Percentiles rank a stretch among this genome's conserved stretches.
Conservation (phyloP, 2,329 filamentous ascomycete genomes). For the Diaporthe batatas region DNA sequence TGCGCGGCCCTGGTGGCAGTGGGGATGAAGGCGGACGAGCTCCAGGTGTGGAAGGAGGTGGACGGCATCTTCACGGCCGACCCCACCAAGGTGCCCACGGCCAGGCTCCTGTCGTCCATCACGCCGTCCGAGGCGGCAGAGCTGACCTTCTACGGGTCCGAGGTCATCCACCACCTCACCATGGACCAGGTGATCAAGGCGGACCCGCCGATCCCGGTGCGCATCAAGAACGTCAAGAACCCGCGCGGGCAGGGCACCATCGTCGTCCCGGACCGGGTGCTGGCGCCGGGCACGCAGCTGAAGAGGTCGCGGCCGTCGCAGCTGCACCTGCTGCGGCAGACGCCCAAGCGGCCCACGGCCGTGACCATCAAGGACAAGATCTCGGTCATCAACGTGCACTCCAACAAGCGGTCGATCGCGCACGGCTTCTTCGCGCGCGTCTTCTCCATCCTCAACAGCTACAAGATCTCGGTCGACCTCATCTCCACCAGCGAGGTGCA, state of each 20-base stretch:
- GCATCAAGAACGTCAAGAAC: constrained; percentile 94
- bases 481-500: constrained; percentile 98
- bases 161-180: constrained; percentile 98
- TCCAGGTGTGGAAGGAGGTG: constrained; percentile 99
- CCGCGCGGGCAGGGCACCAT: constrained; percentile 83
- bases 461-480: constrained; percentile 91
- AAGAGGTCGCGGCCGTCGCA: constrained; percentile 63
- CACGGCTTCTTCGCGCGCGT: constrained; percentile 97
- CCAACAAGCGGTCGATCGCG: constrained; percentile 94
- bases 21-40: constrained; percentile 85
- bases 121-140: constrained; percentile 96
- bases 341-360: constrained; percentile 83
- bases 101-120: constrained; percentile 87
- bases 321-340: constrained; percentile 58
- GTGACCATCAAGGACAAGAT: constrained; percentile 99
- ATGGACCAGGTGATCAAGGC: constrained; percentile 96
- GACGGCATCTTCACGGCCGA: constrained; percentile 75
- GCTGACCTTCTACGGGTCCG: constrained; percentile 92
- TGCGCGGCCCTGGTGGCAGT: constrained; percentile 94
- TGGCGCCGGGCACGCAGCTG: constrained; percentile 69
- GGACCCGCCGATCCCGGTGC: constrained; percentile 82
- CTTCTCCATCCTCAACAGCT: constrained; percentile 89
- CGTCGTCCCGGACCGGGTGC: constrained; percentile 80
- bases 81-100: constrained; percentile 90
- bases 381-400: constrained; percentile 97